Percentiles rank a stretch among this genome's conserved stretches.
Conservation (phyloP, 106 monocot species). For the Hemerocallis citrina region DNA sequence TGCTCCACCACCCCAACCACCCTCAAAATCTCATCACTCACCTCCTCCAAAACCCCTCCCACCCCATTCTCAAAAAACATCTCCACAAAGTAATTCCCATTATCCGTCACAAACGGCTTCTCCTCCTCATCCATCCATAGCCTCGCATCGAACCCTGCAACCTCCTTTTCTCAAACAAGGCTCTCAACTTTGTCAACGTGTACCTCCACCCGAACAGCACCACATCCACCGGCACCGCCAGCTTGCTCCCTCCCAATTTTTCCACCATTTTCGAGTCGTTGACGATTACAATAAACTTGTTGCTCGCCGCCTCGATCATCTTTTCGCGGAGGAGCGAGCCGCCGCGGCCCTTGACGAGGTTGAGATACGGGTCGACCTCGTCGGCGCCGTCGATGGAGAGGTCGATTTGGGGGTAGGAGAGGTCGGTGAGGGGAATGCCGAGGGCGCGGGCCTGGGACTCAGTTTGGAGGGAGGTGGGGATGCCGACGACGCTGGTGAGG, state of each 20-base stretch:
- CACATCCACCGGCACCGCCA: slow-evolving; percentile 45
- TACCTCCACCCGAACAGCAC: slow-evolving; percentile 33
- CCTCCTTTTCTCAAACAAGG: slow-evolving; percentile 15
- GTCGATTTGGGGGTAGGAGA: slow-evolving; percentile 35
- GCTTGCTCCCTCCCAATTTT: slow-evolving; percentile 29
- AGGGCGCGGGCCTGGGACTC: slow-evolving; percentile 24
- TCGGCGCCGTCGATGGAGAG: slow-evolving; percentile 67
- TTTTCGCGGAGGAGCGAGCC: slow-evolving; percentile 52
- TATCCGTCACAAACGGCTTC: slow-evolving; percentile 64
- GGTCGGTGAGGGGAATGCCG: slow-evolving; percentile 45
- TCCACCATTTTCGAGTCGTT: slow-evolving; percentile 47
- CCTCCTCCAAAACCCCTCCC: slow-evolving; percentile 35
- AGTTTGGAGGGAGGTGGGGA: slow-evolving; percentile 42
- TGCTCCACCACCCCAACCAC: slow-evolving; percentile 90
- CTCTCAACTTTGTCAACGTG: slow-evolving; percentile 20
- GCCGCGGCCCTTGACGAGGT: slow-evolving; percentile 57
- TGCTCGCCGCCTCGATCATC: slow-evolving; percentile 60
- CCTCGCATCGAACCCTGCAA: slow-evolving; percentile 31
- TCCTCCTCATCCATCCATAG: slow-evolving; percentile 31
- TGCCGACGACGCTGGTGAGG: slow-evolving; percentile 36
- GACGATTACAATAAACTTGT: slow-evolving; percentile 39
- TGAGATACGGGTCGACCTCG: slow-evolving; percentile 51
- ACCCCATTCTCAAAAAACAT: slow-evolving; percentile 75
- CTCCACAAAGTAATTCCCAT: slow-evolving; percentile 69
- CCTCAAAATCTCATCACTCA: slow-evolving; percentile 60